Evolutionary conservation across 306 rosid species (phyloP).

Genomic region (apple (Malus domestica)): DNA sequence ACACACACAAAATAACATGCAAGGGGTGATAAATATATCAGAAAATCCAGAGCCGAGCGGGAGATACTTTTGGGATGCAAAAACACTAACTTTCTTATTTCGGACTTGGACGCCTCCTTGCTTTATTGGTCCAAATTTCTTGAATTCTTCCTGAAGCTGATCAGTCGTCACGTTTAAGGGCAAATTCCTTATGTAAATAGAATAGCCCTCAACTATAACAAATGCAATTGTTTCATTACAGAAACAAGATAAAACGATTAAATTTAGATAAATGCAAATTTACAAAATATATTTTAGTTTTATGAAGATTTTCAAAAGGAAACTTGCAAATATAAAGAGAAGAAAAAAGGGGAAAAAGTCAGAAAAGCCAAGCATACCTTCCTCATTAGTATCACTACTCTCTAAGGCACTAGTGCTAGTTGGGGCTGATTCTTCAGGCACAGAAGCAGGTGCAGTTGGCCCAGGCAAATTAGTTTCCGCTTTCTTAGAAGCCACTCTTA

Average conservation of each 20-base stretch:
- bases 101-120: constrained; percentile 70
- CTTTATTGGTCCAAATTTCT: constrained; percentile 69
- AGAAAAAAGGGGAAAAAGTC: background rate
- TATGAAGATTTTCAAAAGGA: background rate
- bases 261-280: background rate
- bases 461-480: constrained; percentile 28
- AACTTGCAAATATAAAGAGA: background rate
- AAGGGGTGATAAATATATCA: constrained; percentile 12
- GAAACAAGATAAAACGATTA: background rate
- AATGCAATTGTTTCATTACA: constrained; percentile 19
- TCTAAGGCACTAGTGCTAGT: constrained; percentile 28
- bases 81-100: constrained; percentile 46
- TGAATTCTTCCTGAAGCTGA: constrained; percentile 54
- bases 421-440: constrained; percentile 36
- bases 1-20: constrained; percentile 9
- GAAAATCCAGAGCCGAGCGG: background rate
- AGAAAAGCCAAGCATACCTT: constrained; percentile 32
- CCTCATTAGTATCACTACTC: constrained; percentile 38
- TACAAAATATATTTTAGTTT: background rate
- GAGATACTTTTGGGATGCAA: background rate
- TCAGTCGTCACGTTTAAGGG: constrained; percentile 44
- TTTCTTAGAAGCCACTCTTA: constrained; percentile 33
- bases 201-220: constrained; percentile 52
- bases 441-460: constrained; percentile 27
- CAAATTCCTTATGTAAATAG: constrained; percentile 58